phyloP scores from a whole-genome alignment of 2,329 filamentous ascomycete species.

The Talaromyces sp. region DNA sequence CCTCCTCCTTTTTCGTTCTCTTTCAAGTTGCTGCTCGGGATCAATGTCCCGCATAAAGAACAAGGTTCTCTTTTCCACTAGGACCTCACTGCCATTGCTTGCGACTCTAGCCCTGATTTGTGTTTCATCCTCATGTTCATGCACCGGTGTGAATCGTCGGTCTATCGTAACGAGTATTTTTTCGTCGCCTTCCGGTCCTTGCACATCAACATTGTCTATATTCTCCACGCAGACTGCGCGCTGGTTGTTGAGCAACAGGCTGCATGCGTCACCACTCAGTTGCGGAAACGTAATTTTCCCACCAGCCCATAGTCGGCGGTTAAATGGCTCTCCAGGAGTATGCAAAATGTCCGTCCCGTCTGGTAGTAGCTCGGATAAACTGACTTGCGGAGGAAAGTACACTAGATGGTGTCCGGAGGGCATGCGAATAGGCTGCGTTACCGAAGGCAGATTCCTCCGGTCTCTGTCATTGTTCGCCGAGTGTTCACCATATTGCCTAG shows the following conservation, averaged over 20 bases:
- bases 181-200: conserved; percentile 52
- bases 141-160: conserved; percentile 48
- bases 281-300: conserved; percentile 62
- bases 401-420: conserved; percentile 71
- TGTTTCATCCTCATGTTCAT: conserved; percentile 36
- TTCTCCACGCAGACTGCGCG: conserved; percentile 48
- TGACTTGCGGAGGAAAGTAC: conserved; percentile 75
- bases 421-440: conserved; percentile 30
- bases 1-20: conserved; percentile 28
- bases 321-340: conserved; percentile 69
- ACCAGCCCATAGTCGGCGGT: conserved; percentile 84
- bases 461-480: conserved; percentile 24
- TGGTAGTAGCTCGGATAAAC: conserved; percentile 61
- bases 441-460: conserved; percentile 37
- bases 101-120: conserved; percentile 45
- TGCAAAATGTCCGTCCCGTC: conserved; percentile 86
- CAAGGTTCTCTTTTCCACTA: conserved; percentile 61
- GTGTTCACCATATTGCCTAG: conserved; percentile 23
- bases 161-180: conserved; percentile 64
- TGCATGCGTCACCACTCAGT: conserved; percentile 21
- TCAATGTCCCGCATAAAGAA: conserved; percentile 61
- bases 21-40: conserved; percentile 32
- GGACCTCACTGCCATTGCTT: conserved; percentile 42
- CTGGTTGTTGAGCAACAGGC: conserved; percentile 34
- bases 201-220: conserved; percentile 51